Evolutionary conservation across 352 stramenopile genomes (phyloP), one percentile per base, ranked within the genome.

Genomic region (Pythium angustatum): DNA sequence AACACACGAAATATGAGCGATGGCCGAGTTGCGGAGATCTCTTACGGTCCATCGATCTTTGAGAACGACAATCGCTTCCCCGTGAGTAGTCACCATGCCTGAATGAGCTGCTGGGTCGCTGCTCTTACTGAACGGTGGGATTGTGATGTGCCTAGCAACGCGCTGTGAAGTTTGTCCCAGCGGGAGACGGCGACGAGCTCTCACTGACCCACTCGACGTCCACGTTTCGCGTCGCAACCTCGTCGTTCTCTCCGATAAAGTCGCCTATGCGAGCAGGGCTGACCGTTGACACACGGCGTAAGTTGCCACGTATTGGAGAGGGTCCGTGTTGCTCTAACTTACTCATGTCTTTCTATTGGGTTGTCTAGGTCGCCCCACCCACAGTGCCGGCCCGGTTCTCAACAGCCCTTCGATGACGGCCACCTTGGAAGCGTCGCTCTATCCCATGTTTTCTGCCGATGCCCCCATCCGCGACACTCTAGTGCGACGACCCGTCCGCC

Each of bases 31-130:
- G 40, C 17, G 19, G 50, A 45, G 11, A 14, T n/a, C 14, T 0
- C 21, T 1, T 57, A n/a, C 12, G 10, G 26, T 17, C 54, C 40
- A 45, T 57, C 30, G 4, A 52, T 66, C 11, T 61, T 64, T 21
- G 58, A 63, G n/a, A 71, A 76, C 22, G 72, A 76, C n/a, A 79
- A 76, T 27, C 65, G 71, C 26, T 75, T 83, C 36, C 78, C 78
- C 38, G 78, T 87, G 69, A n/a, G 65, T 47, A n/a, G 27, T 28
- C 6, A n/a, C 10, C 19, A 47, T 36, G 4, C 15, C 38, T 30
- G 9, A n/a, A 48, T 3, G 24, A 15, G 31, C 34, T 17, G n/a
- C n/a, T 15, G 19, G 56, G 5, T 43, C 6, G 53, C 21, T 36
- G 31, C 24, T 62, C 43, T 44, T 15, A 22, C 17, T 15, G 19